Base-by-base conservation (phyloP, 441 rosid genomes). In the Populus hybrid region DNA sequence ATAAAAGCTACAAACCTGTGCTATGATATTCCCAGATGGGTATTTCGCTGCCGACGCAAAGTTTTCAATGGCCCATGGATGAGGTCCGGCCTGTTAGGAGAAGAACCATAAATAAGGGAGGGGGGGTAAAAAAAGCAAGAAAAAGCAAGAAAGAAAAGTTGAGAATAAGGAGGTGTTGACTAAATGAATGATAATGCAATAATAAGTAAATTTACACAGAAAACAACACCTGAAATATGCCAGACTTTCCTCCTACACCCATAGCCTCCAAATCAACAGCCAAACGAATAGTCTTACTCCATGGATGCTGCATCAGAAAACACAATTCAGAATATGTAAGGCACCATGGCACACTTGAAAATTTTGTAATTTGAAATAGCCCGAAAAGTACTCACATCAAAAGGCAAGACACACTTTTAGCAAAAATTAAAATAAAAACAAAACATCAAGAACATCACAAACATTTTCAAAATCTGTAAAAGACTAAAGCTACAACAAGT, bases 211-310 rank as follows among this genome's bases (percentile, higher is more conserved):
- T 24, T 23, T 30, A 66, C 32, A 72, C 67, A 75, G 66, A 77
- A 75, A 73, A 79, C 21, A 23, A 40, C 71, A 95, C 99, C 99
- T 95, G 98, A 84, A 95, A 95, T 84, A 95, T 70, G 81, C 84
- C 63, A 10, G 99, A 92, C 87, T 90, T 94, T 72, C 99, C 99
- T 75, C 99, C 99, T 46, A 89, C 69, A 57, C 97, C 98, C 98
- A 95, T 95, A 77, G 99, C 97, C 86, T 95, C 99, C 86, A 95
- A 79, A 89, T 95, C 98, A 79, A 95, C 72, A 81, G 97, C 99
- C 88, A 90, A 70, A 67, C 86, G 91, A 81, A 95, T 71, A 75
- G 94, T 90, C 81, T 78, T 72, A 84, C 90, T 91, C 98, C 95
- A 95, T 28, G 97, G 98, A 88, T 95, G 98, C 98, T 95, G 90